phyloP scores from a whole-genome alignment of 148 eudicot species.

The Bassia scoparia region DNA sequence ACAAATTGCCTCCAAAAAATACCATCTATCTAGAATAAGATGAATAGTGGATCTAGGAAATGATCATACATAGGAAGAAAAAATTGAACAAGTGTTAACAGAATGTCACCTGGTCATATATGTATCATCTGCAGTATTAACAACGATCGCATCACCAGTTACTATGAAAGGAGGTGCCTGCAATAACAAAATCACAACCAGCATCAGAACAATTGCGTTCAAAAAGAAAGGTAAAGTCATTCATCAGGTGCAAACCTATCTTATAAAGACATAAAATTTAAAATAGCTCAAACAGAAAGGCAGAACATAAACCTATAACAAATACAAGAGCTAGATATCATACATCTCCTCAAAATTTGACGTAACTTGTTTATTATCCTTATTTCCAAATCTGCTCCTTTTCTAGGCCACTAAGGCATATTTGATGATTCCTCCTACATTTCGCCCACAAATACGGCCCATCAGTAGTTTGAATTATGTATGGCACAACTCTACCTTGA shows the following conservation, averaged over 20 bases:
- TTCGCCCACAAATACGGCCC: too few species aligned
- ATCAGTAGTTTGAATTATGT: too few species aligned
- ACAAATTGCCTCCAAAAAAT: background rate
- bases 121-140: conserved; percentile 63
- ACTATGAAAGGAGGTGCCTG: conserved; percentile 77
- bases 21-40: background rate
- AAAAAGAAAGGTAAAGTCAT: background rate
- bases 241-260: background rate
- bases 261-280: background rate
- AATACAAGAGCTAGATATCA: background rate
- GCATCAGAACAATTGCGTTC: background rate
- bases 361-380: background rate
- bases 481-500: too few species aligned
- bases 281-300: background rate
- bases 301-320: background rate
- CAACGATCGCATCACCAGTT: conserved; percentile 54
- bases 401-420: too few species aligned
- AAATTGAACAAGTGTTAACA: background rate
- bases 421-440: too few species aligned
- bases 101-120: conserved; percentile 60
- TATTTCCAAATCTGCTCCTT: too few species aligned
- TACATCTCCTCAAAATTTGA: background rate
- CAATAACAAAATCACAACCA: conserved; percentile 5
- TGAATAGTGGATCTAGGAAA: background rate
- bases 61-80: conserved; percentile 2